Conservation (phyloP, 805 yeast species). For the Ogataea ramenticola region DNA sequence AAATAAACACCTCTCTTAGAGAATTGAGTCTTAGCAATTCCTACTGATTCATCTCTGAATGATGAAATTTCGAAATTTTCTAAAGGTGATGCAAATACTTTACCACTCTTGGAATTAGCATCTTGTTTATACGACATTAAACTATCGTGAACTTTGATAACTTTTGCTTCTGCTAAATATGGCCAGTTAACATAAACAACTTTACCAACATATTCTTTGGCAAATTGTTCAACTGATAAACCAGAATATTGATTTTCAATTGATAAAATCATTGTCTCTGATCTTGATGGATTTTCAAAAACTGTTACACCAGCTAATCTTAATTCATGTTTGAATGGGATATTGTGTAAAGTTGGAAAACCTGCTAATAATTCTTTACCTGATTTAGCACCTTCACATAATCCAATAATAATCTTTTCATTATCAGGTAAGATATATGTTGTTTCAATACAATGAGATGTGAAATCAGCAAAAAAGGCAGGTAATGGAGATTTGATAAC, state of each 20-base stretch:
- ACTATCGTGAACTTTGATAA: constrained; percentile 55
- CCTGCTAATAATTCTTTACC: constrained; percentile 81
- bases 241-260: constrained; percentile 50
- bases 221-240: constrained; percentile 53
- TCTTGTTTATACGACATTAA: constrained; percentile 37
- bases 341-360: constrained; percentile 74
- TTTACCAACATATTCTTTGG: constrained; percentile 52
- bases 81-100: constrained; percentile 30
- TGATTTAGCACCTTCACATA: constrained; percentile 55
- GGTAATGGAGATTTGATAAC: constrained; percentile 72
- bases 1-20: constrained; percentile 5
- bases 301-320: constrained; percentile 60
- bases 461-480: constrained; percentile 68
- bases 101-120: constrained; percentile 23
- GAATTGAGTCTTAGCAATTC: constrained; percentile 10
- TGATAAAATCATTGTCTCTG: constrained; percentile 70
- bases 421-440: constrained; percentile 45
- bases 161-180: constrained; percentile 72
- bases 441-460: constrained; percentile 69
- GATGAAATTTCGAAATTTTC: constrained; percentile 40
- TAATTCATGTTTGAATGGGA: constrained; percentile 53
- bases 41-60: constrained; percentile 32
- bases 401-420: constrained; percentile 42
- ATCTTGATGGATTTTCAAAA: constrained; percentile 79
- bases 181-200: constrained; percentile 84